Evolutionary conservation across 257 asterid genomes (phyloP), one percentile per base, ranked within the genome.

Genomic region (Salvia rosmarinus): DNA sequence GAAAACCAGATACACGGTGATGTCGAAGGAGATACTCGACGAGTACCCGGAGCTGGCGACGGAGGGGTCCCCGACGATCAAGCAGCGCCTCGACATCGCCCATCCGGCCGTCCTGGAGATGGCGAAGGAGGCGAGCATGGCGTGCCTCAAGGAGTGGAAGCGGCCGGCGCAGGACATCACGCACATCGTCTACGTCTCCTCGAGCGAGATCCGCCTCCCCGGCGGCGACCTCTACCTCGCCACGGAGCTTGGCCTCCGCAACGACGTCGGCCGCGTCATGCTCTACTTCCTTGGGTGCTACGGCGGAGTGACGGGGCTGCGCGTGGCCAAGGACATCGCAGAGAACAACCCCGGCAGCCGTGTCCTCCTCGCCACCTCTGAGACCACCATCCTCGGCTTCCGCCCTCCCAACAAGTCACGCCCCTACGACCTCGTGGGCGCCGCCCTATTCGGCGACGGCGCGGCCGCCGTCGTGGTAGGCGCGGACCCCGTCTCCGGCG

Each of bases 181-280:
- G 6, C 98, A 93, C 86, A 19, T 93, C 9, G 94, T 93, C 55
- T 93, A 90, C 65, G 96, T 93, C 46, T 88, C 98, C 11, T 90
- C 98, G 0, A 88, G 96, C 75, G 98, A 93, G 71, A 85, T 89
- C 16, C 93, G 98, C 37, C 74, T 93, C 21, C 98, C 98, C 0
- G 97, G 98, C 20, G 98, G 98, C n/a, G 98, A 93, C 43, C 97
- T 93, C 69, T 66, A 83, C 84, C 88, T 90, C 12, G 89, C 98
- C 43, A 52, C 63, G 1, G 94, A 87, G 49, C 95, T 93, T 35
- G 88, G 89, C 71, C 86, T 90, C 9, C 73, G 77, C 9, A 81
- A 68, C 71, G 95, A 93, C 75, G 87, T 90, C 40, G 84, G 87
- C 1, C 91, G 96, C 10, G 96, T 90, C 10, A 88, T 90, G 96